A percentile compares a stretch with the other conserved stretches of the same genome.
These are phyloP conservation scores for Rhizophagus clarus DNA, from an alignment of 192 early-diverging fungal species.

Conservation along the genomic window DNA sequence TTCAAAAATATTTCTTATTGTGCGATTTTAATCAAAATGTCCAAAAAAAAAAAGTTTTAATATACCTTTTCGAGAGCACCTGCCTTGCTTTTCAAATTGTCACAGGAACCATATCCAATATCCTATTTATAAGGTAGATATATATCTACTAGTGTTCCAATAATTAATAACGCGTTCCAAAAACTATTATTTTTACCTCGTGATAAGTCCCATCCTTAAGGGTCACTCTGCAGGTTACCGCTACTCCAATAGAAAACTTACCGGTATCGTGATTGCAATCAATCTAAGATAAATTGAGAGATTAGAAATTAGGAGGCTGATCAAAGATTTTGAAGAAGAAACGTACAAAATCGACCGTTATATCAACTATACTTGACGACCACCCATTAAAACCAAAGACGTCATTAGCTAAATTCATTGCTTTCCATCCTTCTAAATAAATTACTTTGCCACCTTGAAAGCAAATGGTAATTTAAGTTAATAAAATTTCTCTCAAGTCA, in stretches of 20 bases:
- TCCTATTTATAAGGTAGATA: conserved; percentile 55
- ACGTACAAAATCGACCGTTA: conserved; percentile 76
- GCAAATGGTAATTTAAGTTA: background rate
- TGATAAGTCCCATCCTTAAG: conserved; percentile 86
- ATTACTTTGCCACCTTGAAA: conserved; percentile 51
- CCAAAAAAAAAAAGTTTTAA: background rate
- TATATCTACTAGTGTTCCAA: background rate
- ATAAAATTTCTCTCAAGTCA: background rate
- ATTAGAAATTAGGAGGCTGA: background rate
- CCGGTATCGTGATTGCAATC: conserved; percentile 43
- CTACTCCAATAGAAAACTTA: conserved; percentile 66
- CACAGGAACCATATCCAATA: conserved; percentile 82
- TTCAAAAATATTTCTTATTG: background rate
- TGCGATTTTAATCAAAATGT: background rate
- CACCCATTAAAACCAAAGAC: conserved; percentile 97
- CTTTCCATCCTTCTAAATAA: conserved; percentile 85
- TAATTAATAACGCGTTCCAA: background rate
- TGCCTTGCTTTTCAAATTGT: conserved; percentile 76
- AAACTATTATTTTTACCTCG: conserved; percentile 54
- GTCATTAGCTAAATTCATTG: conserved; percentile 87
- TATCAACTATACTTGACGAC: conserved; percentile 71
- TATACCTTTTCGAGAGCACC: conserved; percentile 82
- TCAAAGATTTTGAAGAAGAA: background rate
- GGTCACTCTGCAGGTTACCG: conserved; percentile 77
- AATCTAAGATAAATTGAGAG: background rate